Conservation (phyloP, 352 stramenopile genomes). For the Pythium utonaiense region DNA sequence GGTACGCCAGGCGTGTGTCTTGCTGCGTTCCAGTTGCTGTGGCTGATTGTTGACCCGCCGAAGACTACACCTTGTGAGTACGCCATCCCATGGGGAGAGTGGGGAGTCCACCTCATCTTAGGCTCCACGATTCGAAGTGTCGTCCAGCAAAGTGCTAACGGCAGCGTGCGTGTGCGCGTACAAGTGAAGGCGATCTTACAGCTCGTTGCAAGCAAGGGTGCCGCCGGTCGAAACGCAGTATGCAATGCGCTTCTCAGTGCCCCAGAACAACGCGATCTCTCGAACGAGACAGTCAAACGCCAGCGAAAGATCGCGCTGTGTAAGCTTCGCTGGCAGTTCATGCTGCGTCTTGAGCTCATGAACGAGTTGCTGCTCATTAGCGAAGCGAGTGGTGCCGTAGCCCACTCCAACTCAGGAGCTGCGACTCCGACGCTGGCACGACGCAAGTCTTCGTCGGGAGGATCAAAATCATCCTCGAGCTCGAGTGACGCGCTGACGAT, state of each 20-base stretch:
- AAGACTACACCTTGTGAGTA: conserved; percentile 28
- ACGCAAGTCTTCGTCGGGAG: conserved; percentile 31
- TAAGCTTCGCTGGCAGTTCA: conserved; percentile 60
- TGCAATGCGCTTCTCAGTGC: conserved; percentile 71
- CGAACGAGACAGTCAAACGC: conserved; percentile 26
- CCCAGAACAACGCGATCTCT: conserved; percentile 54
- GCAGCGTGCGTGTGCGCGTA: conserved; percentile 56
- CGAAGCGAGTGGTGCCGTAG: conserved; percentile 5
- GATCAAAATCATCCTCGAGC: conserved; percentile 18
- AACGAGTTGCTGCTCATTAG: conserved; percentile 38
- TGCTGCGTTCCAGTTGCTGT: conserved; percentile 49
- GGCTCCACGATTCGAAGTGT: conserved; percentile 72
- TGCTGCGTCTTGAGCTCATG: conserved; percentile 57
- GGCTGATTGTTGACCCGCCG: conserved; percentile 50
- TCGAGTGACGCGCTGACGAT: conserved; percentile 39
- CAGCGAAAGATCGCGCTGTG: conserved; percentile 45
- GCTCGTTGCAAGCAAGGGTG: conserved; percentile 41
- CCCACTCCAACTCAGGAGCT: not conserved
- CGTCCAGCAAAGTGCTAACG: conserved; percentile 62
- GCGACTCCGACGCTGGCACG: conserved; percentile 10
- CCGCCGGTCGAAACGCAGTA: conserved; percentile 51
- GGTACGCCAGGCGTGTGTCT: conserved; percentile 43
- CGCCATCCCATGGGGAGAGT: conserved; percentile 73
- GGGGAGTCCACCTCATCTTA: conserved; percentile 73
- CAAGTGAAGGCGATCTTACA: conserved; percentile 49